Evolutionary conservation across 495 filamentous ascomycete species (phyloP), one percentile per base, ranked within the genome.

Genomic region (Aspergillus campestris): DNA sequence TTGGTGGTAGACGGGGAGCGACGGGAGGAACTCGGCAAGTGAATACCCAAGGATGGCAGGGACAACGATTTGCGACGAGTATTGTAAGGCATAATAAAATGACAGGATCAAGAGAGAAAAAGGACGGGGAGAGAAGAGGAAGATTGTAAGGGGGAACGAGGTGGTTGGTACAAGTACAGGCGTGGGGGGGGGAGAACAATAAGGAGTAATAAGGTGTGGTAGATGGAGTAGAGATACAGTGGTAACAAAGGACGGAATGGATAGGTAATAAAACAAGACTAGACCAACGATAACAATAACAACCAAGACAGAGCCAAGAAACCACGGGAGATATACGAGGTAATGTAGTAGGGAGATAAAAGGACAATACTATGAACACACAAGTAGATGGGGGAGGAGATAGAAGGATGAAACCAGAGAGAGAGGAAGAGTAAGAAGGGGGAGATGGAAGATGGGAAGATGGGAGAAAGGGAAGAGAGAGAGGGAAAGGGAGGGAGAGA

Each of bases 21-120:
- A 65, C 88, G 79, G 45, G 82, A 80, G 47, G 82, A 78, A 58
- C 84, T 83, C 39, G 89, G 92, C 38, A 98, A 69, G 56, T 91
- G 87, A 50, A 97, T 95, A 60, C 92, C 92, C 52, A 97, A 78
- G 47, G 88, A 90, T 14, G 89, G 86, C 52, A 98, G 74, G 29
- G 92, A 98, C 58, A 98, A 69, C 60, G 89, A 95, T 72, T 97
- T 98, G 66, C 92, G 83, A 68, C 92, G 85, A 50, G 92, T 98
- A 67, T 98, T 95, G 78, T 96, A 96, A 51, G 89, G 88, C 89
- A 94, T 95, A 55, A 49, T 79, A 44, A 15, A 37, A 37, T 10
- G 18, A 10, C 7, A 13, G 35, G 10, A 37, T 13, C n/a, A 40
- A 27, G 7, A 18, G 24, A 43, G 35, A 38, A 8, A 37, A 40